These are phyloP conservation scores for Xerocomellus amylosporus DNA, from an alignment of 768 basidiomycete genomes.

Conservation along the genomic window DNA sequence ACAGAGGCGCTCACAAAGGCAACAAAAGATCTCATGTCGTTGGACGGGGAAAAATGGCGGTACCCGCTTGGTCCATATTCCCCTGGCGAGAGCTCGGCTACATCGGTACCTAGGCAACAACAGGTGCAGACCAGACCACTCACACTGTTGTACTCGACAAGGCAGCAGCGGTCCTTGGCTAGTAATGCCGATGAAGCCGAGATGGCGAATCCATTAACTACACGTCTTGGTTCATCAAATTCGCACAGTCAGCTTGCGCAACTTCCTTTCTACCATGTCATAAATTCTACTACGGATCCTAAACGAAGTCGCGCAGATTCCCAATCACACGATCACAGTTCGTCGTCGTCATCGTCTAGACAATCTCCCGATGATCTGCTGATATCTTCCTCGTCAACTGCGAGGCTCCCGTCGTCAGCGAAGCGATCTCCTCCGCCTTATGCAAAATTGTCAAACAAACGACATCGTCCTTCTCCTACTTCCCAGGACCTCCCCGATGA, in stretches of 20 bases:
- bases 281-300: slow-evolving; percentile 8
- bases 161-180: slow-evolving; percentile 13
- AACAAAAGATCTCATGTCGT: slow-evolving; percentile 79
- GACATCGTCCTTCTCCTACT: slow-evolving; percentile 25
- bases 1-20: slow-evolving; percentile 71
- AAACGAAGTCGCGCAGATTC: slow-evolving; percentile 9
- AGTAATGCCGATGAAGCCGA: slow-evolving; percentile 9
- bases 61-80: slow-evolving; percentile 23
- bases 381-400: slow-evolving; percentile 12
- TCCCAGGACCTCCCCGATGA: slow-evolving; percentile 12
- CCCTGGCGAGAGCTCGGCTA: slow-evolving; percentile 3
- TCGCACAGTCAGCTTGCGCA: slow-evolving; percentile 9
- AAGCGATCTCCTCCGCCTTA: slow-evolving; percentile 29
- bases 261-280: slow-evolving; percentile 18
- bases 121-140: slow-evolving; percentile 20
- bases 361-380: slow-evolving; percentile 24
- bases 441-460: slow-evolving; percentile 31
- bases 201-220: slow-evolving; percentile 1
- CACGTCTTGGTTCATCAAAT: slow-evolving; percentile 3
- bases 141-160: slow-evolving; percentile 17
- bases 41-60: slow-evolving; percentile 48
- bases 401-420: slow-evolving; percentile 14
- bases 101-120: slow-evolving; percentile 12
- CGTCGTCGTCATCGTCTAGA: slow-evolving; percentile 30
- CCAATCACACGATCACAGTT: slow-evolving; percentile 13